Base-by-base conservation (phyloP, 2,329 filamentous ascomycete species). In the Lasiodiplodia sp. region DNA sequence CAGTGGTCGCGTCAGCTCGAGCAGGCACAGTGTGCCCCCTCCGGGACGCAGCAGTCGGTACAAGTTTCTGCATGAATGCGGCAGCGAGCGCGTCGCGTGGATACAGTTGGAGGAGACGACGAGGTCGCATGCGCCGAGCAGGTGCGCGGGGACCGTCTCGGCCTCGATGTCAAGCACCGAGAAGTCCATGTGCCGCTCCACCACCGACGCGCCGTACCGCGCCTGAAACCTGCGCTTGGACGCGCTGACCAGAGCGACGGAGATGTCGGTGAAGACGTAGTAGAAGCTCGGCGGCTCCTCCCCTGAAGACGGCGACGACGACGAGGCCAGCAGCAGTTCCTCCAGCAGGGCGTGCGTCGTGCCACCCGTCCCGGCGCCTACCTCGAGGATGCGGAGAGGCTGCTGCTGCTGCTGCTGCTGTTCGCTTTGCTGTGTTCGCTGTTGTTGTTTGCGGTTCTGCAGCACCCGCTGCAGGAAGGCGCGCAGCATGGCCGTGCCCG, bases 241-340 rank as follows among this genome's bases (percentile, higher is more conserved):
- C 0, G 77, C 75, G 12, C 40, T 44, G 2, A 83, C 75, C 11
- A 83, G 73, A 0, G 77, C 76, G 0, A 74, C 58, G 0, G 80
- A 77, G 1, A 83, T 70, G 57, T 83, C 82, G 0, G 77, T 82
- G 67, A 82, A 81, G 0, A 75, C 80, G 70, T 82, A 83, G 53
- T 77, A 72, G 18, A 83, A 71, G 28, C 28, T 28, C 28, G 1
- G 72, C 52, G 1, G 79, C 70, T 6, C 70, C 74, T 2, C 66
- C 64, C 11, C 71, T 70, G 0, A 28, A 28, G 28, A 28, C 4
- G 28, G 28, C 28, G 28, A 28, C 25, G 25, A 28, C 25, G 25
- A 28, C 28, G 28, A 28, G 28, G 28, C 28, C 28, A 28, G 28
- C 28, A 28, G 28, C 28, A 83, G 70, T 0, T 72, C 28, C 0